phyloP scores from a whole-genome alignment of 2,329 filamentous ascomycete genomes.

The Fusarium sp. region DNA sequence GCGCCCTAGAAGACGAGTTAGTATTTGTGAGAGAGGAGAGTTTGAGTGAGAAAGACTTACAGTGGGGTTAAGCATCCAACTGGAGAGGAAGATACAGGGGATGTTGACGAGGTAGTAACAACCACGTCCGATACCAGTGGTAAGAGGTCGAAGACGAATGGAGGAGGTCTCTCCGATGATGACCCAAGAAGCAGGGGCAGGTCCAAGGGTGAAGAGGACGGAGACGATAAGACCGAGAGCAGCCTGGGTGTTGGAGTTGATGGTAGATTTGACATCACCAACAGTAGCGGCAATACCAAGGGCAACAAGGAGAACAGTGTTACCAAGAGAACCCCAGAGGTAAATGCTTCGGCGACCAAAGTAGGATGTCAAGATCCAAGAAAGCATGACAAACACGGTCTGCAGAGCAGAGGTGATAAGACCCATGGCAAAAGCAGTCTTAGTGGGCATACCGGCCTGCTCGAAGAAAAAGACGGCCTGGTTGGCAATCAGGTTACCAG shows the following conservation, averaged over 20 bases:
- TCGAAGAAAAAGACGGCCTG: slow-evolving; percentile 71
- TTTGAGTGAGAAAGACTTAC: slow-evolving; percentile 45
- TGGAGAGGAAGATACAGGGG: slow-evolving; percentile 72
- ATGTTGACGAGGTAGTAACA: slow-evolving; percentile 74
- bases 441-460: slow-evolving; percentile 66
- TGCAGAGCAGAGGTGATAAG: slow-evolving; percentile 74
- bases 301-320: slow-evolving; percentile 64
- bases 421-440: slow-evolving; percentile 70
- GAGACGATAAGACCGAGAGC: slow-evolving; percentile 73
- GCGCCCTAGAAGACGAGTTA: slow-evolving; percentile 49
- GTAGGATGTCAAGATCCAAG: slow-evolving; percentile 74
- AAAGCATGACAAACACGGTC: slow-evolving; percentile 71
- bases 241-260: slow-evolving; percentile 65
- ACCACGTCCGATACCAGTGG: slow-evolving; percentile 72
- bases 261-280: slow-evolving; percentile 49
- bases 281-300: slow-evolving; percentile 71
- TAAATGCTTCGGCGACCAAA: slow-evolving; percentile 73
- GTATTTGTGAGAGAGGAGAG: slow-evolving; percentile 10
- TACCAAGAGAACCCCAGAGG: slow-evolving; percentile 68
- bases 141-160: slow-evolving; percentile 73
- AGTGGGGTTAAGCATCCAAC: slow-evolving; percentile 69
- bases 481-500: slow-evolving; percentile 71
- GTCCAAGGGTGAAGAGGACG: slow-evolving; percentile 71
- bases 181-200: slow-evolving; percentile 73
- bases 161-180: slow-evolving; percentile 76